These are phyloP conservation scores for Candida labiduridarum DNA, from an alignment of 1,139 yeast species.

Conservation along the genomic window DNA sequence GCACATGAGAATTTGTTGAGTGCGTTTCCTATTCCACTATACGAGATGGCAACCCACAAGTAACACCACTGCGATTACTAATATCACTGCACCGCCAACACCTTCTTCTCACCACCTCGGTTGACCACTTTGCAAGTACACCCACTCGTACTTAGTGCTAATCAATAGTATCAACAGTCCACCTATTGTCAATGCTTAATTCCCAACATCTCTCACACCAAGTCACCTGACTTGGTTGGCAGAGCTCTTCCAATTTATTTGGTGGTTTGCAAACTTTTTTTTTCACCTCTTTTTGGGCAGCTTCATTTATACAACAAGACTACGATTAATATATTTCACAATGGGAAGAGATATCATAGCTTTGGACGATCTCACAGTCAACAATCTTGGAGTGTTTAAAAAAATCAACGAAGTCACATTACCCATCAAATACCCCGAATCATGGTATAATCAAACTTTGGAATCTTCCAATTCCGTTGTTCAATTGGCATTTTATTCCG, in stretches of 20 bases:
- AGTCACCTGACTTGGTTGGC: background rate
- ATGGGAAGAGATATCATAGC: constrained; percentile 43
- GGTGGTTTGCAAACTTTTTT: background rate
- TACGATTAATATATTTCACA: background rate
- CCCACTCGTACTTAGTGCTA: too few relatives aligned
- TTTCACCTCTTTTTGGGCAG: background rate
- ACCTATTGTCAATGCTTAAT: too few relatives aligned
- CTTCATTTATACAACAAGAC: too few relatives aligned
- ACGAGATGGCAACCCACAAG: background rate
- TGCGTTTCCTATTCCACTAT: background rate
- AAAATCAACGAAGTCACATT: constrained; percentile 48
- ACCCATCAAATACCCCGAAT: constrained; percentile 45
- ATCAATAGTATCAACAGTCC: too few relatives aligned
- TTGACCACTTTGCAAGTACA: too few relatives aligned
- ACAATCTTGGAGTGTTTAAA: constrained; percentile 56
- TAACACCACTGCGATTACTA: background rate
- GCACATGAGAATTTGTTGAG: background rate
- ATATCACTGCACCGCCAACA: background rate
- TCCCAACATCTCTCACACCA: too few relatives aligned
- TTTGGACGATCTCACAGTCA: constrained; percentile 57
- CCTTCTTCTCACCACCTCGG: background rate
- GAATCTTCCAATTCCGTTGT: constrained; percentile 33
- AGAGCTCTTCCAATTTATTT: background rate
- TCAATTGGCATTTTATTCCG: constrained; percentile 57
- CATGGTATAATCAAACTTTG: constrained; percentile 47